A percentile compares a stretch with the other conserved stretches of the same genome.
phyloP scores from a whole-genome alignment of 129 eudicot genomes.

The Pittosporum tobira region DNA sequence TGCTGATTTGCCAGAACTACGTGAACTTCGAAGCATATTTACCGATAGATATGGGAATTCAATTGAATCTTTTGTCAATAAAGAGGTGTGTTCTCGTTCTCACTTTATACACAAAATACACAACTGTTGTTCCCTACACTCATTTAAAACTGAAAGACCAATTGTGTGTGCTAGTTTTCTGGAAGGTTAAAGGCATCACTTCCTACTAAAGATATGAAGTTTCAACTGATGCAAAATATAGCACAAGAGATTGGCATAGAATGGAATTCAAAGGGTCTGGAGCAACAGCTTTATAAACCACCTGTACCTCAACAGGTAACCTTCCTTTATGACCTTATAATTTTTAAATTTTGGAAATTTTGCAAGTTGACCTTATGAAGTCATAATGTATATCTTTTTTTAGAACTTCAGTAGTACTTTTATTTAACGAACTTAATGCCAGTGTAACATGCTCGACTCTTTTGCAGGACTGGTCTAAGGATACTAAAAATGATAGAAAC shows the following conservation, averaged over 20 bases:
- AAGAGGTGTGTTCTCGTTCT: conserved; percentile 4
- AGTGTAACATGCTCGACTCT: background rate
- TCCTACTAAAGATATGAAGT: conserved; percentile 52
- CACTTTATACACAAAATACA: no score
- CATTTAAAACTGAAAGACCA: conserved; percentile 5
- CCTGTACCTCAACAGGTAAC: conserved; percentile 43
- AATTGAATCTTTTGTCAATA: conserved; percentile 50
- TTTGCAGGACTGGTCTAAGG: conserved; percentile 35
- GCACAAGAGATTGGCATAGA: conserved; percentile 48
- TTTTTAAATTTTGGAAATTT: background rate
- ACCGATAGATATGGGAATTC: conserved; percentile 55
- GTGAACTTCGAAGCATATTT: conserved; percentile 57
- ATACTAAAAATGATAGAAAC: conserved; percentile 13
- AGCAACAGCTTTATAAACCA: conserved; percentile 43
- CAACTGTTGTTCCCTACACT: no score
- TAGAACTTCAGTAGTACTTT: no score
- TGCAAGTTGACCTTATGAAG: no score
- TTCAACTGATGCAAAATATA: conserved; percentile 62
- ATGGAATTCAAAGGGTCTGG: conserved; percentile 60
- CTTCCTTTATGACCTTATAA: background rate
- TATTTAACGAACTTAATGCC: conserved; percentile 2
- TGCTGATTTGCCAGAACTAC: conserved; percentile 86
- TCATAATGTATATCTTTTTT: no score
- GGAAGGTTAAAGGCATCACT: conserved; percentile 44
- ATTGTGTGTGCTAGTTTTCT: conserved; percentile 34